Evolutionary conservation across 371 early-diverging fungal genomes (phyloP).

Genomic region (Mortierella polycephala): DNA sequence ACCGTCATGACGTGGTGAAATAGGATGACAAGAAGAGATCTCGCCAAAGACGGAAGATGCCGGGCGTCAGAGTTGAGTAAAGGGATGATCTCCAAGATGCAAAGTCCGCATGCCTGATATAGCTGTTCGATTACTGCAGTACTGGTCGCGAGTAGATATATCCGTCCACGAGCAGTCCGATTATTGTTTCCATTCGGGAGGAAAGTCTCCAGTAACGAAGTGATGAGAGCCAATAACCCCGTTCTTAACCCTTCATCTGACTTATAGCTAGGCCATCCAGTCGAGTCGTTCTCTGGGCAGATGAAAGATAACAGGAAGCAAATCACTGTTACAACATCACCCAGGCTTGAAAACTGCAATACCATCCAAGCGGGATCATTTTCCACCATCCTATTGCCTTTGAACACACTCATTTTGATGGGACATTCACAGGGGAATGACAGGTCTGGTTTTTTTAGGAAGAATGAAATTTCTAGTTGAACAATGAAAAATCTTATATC

Average conservation of each 20-base stretch:
- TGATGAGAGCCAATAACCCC: constrained; percentile 2
- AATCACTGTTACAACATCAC: constrained; percentile 19
- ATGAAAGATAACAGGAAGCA: constrained; percentile 24
- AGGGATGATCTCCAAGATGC: constrained; percentile 15
- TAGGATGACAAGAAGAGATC: constrained; percentile 19
- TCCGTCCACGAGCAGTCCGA: constrained; percentile 2
- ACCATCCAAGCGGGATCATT: constrained; percentile 33
- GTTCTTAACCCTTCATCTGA: constrained; percentile 22
- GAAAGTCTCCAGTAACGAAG: constrained; percentile 13
- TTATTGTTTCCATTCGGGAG: constrained; percentile 15
- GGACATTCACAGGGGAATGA: constrained; percentile 18
- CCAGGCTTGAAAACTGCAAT: constrained; percentile 19
- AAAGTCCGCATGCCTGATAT: constrained; percentile 33
- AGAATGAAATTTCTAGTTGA: constrained; percentile 14
- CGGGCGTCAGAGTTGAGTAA: constrained; percentile 1
- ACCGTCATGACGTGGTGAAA: constrained; percentile 34
- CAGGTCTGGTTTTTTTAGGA: constrained; percentile 7
- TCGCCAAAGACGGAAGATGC: constrained; percentile 9
- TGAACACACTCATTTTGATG: constrained; percentile 35
- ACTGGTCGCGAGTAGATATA: constrained; percentile 1
- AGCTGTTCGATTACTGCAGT: constrained; percentile 19
- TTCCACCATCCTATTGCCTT: constrained; percentile 10
- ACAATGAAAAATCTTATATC: not conserved
- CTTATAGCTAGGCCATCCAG: constrained; percentile 14
- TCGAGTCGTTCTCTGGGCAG: constrained; percentile 8